Percentiles rank a stretch among this genome's conserved stretches.
phyloP scores from a whole-genome alignment of 345 rosid genomes.

The Limnanthes douglasii region DNA sequence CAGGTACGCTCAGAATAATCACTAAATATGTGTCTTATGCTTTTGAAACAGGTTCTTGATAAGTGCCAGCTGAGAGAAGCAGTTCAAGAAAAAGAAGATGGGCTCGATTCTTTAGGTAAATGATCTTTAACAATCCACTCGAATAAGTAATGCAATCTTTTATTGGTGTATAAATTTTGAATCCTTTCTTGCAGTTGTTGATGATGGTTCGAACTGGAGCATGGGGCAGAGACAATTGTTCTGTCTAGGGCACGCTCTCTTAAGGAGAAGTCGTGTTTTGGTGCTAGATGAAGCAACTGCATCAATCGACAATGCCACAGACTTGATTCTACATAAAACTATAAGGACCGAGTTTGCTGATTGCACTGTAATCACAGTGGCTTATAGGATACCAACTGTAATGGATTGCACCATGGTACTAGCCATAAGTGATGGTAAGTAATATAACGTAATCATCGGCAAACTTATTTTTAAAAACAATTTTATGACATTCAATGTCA shows the following conservation, averaged over 20 bases:
- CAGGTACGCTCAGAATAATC: too few relatives aligned
- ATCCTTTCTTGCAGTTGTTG: conserved; percentile 48
- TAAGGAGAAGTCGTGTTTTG: conserved; percentile 67
- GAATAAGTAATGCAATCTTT: too few relatives aligned
- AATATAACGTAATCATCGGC: too few relatives aligned
- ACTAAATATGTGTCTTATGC: background rate
- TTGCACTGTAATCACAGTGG: conserved; percentile 81
- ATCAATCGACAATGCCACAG: conserved; percentile 87
- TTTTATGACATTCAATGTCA: too few relatives aligned
- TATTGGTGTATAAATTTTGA: too few relatives aligned
- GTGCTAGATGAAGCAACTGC: conserved; percentile 97
- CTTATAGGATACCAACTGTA: conserved; percentile 88
- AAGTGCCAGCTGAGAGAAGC: conserved; percentile 81
- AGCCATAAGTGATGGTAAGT: conserved; percentile 71
- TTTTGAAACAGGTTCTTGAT: conserved; percentile 42
- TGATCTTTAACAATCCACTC: too few relatives aligned
- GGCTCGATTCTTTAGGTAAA: conserved; percentile 71
- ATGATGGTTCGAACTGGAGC: conserved; percentile 95
- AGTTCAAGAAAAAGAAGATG: conserved; percentile 57
- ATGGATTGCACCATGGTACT: conserved; percentile 97
- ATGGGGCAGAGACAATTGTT: conserved; percentile 91
- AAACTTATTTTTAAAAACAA: too few relatives aligned
- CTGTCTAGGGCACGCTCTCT: conserved; percentile 81
- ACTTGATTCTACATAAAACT: conserved; percentile 68
- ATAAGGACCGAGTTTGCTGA: conserved; percentile 63